These are phyloP conservation scores for Wilhelminamyces savonicus DNA, from an alignment of 805 yeast species.

Conservation along the genomic window DNA sequence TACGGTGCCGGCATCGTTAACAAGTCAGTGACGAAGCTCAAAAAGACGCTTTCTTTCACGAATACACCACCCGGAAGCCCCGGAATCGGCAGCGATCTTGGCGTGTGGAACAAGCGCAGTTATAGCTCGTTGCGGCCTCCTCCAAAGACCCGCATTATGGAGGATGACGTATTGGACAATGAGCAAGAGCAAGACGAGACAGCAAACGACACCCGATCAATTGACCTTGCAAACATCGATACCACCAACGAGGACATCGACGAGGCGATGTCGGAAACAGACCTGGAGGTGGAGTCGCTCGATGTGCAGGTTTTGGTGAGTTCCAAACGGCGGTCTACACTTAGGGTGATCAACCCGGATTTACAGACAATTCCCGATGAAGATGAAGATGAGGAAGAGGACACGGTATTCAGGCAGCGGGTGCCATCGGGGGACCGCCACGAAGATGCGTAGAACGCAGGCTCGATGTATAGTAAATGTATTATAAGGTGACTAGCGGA, in stretches of 20 bases:
- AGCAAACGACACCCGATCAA: neutral
- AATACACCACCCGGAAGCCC: constrained; percentile 18
- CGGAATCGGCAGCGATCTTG: no score
- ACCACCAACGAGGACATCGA: constrained; percentile 1
- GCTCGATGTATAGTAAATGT: no score
- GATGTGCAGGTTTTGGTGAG: constrained; percentile 73
- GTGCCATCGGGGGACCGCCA: no score
- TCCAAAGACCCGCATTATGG: no score
- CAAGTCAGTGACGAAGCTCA: constrained; percentile 13
- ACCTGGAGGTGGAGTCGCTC: constrained; percentile 15
- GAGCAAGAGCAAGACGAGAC: constrained; percentile 1
- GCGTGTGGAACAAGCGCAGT: constrained; percentile 6
- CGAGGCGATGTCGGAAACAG: neutral
- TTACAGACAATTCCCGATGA: constrained; percentile 9
- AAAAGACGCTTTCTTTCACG: constrained; percentile 17
- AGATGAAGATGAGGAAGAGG: neutral
- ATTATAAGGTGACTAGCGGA: no score
- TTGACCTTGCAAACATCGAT: constrained; percentile 1
- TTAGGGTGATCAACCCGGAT: constrained; percentile 63
- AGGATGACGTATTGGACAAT: neutral
- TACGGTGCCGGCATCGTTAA: constrained; percentile 2
- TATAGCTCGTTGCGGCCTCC: neutral
- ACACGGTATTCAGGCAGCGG: no score
- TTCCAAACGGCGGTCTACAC: constrained; percentile 52
- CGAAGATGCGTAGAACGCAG: no score